Evolutionary conservation across 768 basidiomycete genomes (phyloP).

Genomic region (Cyathus striatus): DNA sequence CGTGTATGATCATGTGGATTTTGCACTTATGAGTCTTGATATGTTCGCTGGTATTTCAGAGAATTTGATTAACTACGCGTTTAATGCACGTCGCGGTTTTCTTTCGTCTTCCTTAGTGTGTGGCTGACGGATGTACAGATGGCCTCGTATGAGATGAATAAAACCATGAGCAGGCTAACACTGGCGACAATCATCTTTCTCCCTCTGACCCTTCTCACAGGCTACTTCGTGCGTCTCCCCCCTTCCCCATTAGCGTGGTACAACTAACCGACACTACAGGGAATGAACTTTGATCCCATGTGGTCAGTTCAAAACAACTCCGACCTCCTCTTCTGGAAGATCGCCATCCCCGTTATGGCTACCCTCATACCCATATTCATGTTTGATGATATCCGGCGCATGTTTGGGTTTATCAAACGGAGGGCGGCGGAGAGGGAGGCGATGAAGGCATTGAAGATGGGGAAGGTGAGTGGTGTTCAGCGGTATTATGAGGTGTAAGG

Average conservation of each 20-base stretch:
- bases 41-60: conserved; percentile 70
- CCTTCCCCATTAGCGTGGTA: neutral
- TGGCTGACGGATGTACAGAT: conserved; percentile 32
- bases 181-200: conserved; percentile 68
- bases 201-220: conserved; percentile 64
- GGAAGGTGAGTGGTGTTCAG: too few species aligned
- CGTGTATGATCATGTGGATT: conserved; percentile 74
- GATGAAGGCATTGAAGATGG: too few species aligned
- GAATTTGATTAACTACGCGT: conserved; percentile 69
- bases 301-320: conserved; percentile 41
- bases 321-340: conserved; percentile 62
- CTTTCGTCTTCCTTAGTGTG: conserved; percentile 2
- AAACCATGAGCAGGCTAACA: conserved; percentile 67
- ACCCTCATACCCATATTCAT: conserved; percentile 49
- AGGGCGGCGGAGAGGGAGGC: too few species aligned
- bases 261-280: conserved; percentile 25
- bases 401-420: too few species aligned
- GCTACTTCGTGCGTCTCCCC: conserved; percentile 48
- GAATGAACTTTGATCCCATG: conserved; percentile 61
- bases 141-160: conserved; percentile 72
- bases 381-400: conserved; percentile 47
- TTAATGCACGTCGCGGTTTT: conserved; percentile 48
- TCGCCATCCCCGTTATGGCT: conserved; percentile 55
- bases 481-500: too few species aligned
- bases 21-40: conserved; percentile 62